Percentiles rank a stretch among this genome's conserved stretches.
Conservation (phyloP, 78 protist species). For the Anaeramoeba ignava region DNA sequence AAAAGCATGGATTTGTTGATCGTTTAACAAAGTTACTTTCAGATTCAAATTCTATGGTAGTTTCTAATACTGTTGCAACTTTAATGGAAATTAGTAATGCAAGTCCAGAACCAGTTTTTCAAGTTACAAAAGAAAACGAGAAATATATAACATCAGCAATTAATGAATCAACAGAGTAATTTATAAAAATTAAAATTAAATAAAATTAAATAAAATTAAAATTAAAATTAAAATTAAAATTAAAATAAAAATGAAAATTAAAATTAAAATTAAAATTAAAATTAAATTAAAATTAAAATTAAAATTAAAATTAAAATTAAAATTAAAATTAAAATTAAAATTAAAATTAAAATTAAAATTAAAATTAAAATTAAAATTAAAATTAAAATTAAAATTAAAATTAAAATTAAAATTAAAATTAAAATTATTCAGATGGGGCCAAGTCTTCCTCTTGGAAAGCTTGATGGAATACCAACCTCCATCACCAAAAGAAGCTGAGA, state of each 20-base stretch:
- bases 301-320: constrained; percentile 2
- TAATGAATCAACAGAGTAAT: no score
- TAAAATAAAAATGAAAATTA: no score
- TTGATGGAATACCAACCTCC: not conserved
- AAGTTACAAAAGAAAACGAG: no score
- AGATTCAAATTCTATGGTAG: not conserved
- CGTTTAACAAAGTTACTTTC: constrained; percentile 24
- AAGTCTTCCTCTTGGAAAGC: not conserved
- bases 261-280: no score
- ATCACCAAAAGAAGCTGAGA: not conserved
- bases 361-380: not conserved
- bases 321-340: not conserved
- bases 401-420: not conserved
- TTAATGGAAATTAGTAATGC: no score
- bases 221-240: no score
- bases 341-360: not conserved
- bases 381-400: not conserved
- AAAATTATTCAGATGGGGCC: constrained; percentile 14
- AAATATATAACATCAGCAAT: no score
- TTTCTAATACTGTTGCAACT: not conserved
- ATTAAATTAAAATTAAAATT: no score
- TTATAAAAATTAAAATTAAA: no score
- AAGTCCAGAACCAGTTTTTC: no score
- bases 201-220: no score
- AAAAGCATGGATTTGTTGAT: constrained; percentile 31